phyloP scores from a whole-genome alignment of 148 eudicot genomes.

The Camellia lanceoleosa region DNA sequence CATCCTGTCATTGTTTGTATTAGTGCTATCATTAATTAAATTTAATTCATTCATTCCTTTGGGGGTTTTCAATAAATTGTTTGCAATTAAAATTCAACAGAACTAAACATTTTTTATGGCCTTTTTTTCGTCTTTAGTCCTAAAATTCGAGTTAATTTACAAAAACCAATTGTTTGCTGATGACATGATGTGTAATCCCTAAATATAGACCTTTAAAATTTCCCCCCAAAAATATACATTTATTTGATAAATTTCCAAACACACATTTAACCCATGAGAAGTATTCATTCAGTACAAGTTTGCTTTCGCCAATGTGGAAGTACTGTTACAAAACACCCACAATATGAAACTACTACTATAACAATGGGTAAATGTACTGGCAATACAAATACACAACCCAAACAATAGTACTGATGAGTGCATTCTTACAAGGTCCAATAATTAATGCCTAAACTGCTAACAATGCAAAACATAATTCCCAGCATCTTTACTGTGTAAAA shows the following conservation, averaged over 20 bases:
- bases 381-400: slow-evolving; percentile 2
- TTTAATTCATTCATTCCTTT: background rate
- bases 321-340: background rate
- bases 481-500: background rate
- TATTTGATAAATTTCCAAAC: background rate
- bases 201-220: no score
- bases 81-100: background rate
- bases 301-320: background rate
- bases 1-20: background rate
- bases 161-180: background rate
- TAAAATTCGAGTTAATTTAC: background rate
- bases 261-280: background rate
- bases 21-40: background rate
- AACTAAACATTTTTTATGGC: background rate
- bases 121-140: background rate
- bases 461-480: background rate
- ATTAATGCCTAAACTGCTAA: background rate
- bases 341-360: no score
- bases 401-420: background rate
- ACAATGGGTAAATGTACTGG: background rate
- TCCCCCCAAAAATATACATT: no score
- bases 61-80: background rate
- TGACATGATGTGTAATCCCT: background rate
- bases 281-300: background rate
- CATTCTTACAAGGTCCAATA: background rate